These are phyloP conservation scores for Starmerella apicola DNA, from an alignment of 805 yeast species.

Conservation along the genomic window DNA sequence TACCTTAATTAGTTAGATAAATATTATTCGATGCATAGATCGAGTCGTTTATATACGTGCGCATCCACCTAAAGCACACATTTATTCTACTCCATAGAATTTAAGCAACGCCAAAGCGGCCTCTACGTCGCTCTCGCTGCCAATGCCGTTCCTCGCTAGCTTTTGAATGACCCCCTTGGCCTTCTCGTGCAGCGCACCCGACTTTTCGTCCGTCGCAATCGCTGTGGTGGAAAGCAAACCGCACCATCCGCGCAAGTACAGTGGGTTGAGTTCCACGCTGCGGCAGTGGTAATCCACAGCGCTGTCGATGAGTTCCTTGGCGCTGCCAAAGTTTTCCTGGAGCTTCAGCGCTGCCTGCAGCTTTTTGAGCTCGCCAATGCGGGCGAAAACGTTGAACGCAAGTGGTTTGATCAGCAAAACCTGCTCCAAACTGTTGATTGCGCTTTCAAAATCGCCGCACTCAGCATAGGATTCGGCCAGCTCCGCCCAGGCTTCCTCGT, in stretches of 20 bases:
- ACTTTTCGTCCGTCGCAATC: not conserved
- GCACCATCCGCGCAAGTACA: slow-evolving; percentile 60
- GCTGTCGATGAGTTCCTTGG: slow-evolving; percentile 19
- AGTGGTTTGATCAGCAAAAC: slow-evolving; percentile 53
- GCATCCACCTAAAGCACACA: no score
- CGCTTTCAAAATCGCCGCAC: slow-evolving; percentile 52
- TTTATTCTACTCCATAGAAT: not conserved
- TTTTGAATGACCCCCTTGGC: slow-evolving; percentile 30
- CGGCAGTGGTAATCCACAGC: slow-evolving; percentile 43
- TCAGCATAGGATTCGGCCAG: slow-evolving; percentile 51
- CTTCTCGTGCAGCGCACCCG: slow-evolving; percentile 27
- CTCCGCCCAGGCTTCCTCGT: slow-evolving; percentile 68
- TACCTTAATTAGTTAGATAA: no score
- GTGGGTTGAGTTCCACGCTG: slow-evolving; percentile 64
- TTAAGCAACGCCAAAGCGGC: slow-evolving; percentile 27
- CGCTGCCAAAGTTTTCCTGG: slow-evolving; percentile 13
- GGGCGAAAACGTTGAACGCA: slow-evolving; percentile 54
- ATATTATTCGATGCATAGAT: no score
- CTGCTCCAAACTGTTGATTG: slow-evolving; percentile 59
- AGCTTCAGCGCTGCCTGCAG: slow-evolving; percentile 19
- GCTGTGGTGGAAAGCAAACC: slow-evolving; percentile 36
- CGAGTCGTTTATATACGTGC: no score
- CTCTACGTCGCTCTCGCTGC: slow-evolving; percentile 28
- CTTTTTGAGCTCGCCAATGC: slow-evolving; percentile 42
- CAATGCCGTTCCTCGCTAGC: slow-evolving; percentile 26